Base-by-base conservation (phyloP, 2,329 filamentous ascomycete species). In the Cercospora janseana region DNA sequence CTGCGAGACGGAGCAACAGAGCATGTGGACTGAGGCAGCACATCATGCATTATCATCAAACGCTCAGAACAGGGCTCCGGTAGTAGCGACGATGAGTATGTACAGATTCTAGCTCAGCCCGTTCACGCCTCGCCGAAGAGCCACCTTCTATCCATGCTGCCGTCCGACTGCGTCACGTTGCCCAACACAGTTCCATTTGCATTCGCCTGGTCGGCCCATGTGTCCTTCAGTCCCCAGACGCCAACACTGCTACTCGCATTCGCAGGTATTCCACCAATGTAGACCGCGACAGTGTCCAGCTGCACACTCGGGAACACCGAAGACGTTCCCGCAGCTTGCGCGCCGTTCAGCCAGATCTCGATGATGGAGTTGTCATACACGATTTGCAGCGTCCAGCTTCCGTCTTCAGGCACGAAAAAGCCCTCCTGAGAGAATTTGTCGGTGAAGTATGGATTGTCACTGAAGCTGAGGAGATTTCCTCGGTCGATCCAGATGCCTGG, bases 341-440 rank as follows among this genome's bases (percentile, higher is more conserved):
- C 79, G 1, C 72, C 72, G 49, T 79, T 75, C 21, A 81, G 50
- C 56, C 80, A 81, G 2, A 81, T 65, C 60, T 82, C 79, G 6
- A 80, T 66, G 20, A 82, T 75, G 9, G 70, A 75, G 4, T 77
- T 68, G 59, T 83, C 80, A 4, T 81, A 68, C 2, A 82, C 69
- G 1, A 74, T 75, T 42, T 74, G 72, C 26, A 82, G 63, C 51
- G 60, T 57, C 65, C 71, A 74, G 0, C 60, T 60, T 10, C 67
- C 69, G 6, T 55, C 53, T 6, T 55, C 48, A 1, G 60, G 49
- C 10, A 59, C 59, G 32, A 63, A 65, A 7, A 59, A 34, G 8
- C 60, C 62, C 18, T 63, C 65, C 3, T 66, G 65, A 4, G 66
- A 70, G 61, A 81, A 79, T 56, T 78, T 77, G 54, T 81, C 75